Base-by-base conservation (phyloP, 106 monocot genomes). In the Dioscorea dumetorum region DNA sequence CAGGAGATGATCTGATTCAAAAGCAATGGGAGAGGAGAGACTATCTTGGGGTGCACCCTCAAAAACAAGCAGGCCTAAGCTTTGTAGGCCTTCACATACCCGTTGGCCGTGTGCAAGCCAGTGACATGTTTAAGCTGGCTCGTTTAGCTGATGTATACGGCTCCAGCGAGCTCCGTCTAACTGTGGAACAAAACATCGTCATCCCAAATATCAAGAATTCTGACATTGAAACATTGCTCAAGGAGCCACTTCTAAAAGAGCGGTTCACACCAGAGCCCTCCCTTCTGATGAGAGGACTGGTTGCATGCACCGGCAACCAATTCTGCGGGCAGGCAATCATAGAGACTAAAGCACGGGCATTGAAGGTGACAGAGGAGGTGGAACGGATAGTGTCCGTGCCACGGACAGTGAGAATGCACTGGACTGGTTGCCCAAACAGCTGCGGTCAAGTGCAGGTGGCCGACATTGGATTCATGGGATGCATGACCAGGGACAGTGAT, bases 311-410 rank as follows among this genome's bases (percentile, higher is more conserved):
- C 0, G 95, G 95, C 5, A 97, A 73, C 67, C 88, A 97, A 71
- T 97, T 97, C 80, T 97, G 95, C 73, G 95, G 95, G 41, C 95
- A 91, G 80, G 95, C 91, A 12, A 86, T 97, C 62, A 97, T 97
- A 22, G 95, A 97, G 80, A 97, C 95, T 11, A 97, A 97, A 80
- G 83, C 81, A 31, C 64, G 95, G 53, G 95, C 95, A 24, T 4
- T 91, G 72, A 64, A 67, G 82, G 80, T 91, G 62, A 78, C 88
- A 2, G 80, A 78, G 69, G 84, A 84, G 75, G 86, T 89, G 20
- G 87, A 86, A 70, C 70, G 70, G 70, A 59, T 67, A 62, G 91
- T 97, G 73, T 58, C 84, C 23, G 71, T 81, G 65, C 72, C 31
- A 21, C 62, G 64, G 77, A 49, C 81, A 17, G 91, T 97, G 72